Conservation (phyloP, 192 early-diverging fungal genomes). For the Linnemannia zychae region DNA sequence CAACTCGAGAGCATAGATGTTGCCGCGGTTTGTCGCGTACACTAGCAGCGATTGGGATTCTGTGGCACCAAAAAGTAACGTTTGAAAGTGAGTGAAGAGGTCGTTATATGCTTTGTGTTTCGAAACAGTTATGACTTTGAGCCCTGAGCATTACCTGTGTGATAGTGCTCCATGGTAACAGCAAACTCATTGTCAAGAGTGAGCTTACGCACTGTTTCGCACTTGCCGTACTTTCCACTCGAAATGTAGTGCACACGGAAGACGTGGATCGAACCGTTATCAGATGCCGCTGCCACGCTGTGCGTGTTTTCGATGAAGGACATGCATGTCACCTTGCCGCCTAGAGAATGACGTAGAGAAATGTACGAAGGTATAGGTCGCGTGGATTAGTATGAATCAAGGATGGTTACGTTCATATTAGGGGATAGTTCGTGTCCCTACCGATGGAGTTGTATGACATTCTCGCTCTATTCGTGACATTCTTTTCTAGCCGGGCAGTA, state of each 20-base stretch:
- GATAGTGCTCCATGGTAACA: conserved; percentile 74
- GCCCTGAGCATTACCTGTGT: conserved; percentile 63
- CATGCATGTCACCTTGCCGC: conserved; percentile 81
- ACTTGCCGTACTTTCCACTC: conserved; percentile 75
- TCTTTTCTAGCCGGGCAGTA: conserved; percentile 81
- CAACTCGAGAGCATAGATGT: conserved; percentile 79
- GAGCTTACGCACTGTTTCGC: conserved; percentile 66
- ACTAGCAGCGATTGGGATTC: conserved; percentile 76
- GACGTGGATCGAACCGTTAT: conserved; percentile 87
- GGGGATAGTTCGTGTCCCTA: conserved; percentile 10
- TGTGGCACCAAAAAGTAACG: conserved; percentile 1
- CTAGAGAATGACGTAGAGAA: conserved; percentile 50
- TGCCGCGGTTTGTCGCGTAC: conserved; percentile 79
- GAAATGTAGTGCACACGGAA: conserved; percentile 67
- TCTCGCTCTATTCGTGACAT: conserved; percentile 84
- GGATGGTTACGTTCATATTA: not conserved
- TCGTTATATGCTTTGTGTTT: not conserved
- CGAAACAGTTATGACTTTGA: not conserved
- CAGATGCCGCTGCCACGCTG: conserved; percentile 82
- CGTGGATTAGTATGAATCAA: conserved; percentile 9
- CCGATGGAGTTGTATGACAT: conserved; percentile 78
- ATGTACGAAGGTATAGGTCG: not conserved
- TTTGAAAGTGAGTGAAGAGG: not conserved
- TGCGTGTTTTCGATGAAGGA: conserved; percentile 85
- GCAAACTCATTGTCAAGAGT: conserved; percentile 73